Base-by-base conservation (phyloP, 768 basidiomycete genomes). In the Harrya chromipes region DNA sequence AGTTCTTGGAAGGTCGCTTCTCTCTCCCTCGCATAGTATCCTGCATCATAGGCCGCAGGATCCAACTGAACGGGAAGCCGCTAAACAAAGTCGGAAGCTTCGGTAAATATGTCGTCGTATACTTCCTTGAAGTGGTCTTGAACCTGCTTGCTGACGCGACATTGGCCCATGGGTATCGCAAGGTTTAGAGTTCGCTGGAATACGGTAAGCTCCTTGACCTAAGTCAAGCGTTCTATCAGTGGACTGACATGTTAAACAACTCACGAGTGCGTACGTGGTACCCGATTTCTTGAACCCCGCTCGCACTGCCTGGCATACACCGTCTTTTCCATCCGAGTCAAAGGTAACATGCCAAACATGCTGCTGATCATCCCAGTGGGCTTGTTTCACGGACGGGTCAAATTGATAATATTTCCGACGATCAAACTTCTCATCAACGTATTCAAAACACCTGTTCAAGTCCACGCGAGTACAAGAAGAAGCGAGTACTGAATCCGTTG, bases 391-490 rank as follows among this genome's bases (percentile, higher is more conserved):
- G 8, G 37, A 35, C 5, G 54, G 45, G 19, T 55, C 47, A 24
- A 56, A 55, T 13, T 43, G 53, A 42, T 47, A 56, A 17, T 56
- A 29, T 38, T 46, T 45, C 40, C 52, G 54, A 11, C 54, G 26
- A 23, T 49, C 39, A 34, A 55, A 16, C 38, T 55, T 54, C 6
- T 54, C 54, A 1, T 6, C 42, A 7, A 54, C 46, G n/a, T 54
- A 55, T 1, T 38, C 43, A 19, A 54, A 49, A 35, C 54, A 55
- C 1, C 54, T 56, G 12, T 6, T 14, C 31, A 13, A n/a, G 11
- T 19, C n/a, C 29, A 4, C 4, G 27, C 33, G 5, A 9, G 19
- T 33, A 9, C 14, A n/a, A n/a, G n/a, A 21, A 23, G 23, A 23
- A 6, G 34, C 13, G 10, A 16, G 14, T 2, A 31, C 2, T 27